A percentile compares a stretch with the other conserved stretches of the same genome.
Evolutionary conservation across 441 rosid species (phyloP).

Genomic region (Flueggea neowawraea): DNA sequence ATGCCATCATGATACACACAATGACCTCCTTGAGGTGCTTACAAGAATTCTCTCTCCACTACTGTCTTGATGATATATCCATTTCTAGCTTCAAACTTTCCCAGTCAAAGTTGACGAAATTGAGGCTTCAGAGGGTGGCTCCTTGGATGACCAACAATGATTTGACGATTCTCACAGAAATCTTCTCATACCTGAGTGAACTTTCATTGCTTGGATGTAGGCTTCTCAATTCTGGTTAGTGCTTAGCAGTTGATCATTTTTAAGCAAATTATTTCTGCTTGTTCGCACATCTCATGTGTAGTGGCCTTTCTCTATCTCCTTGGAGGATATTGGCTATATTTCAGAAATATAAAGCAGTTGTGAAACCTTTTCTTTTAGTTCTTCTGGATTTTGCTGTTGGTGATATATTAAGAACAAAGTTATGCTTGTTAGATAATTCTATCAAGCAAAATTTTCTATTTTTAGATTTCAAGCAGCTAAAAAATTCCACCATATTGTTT

Average conservation of each 20-base stretch:
- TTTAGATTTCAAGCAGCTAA: too few species aligned
- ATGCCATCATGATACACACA: slow-evolving; percentile 38
- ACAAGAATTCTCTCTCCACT: slow-evolving; percentile 48
- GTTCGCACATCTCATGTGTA: slow-evolving; percentile 1
- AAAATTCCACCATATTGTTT: background rate
- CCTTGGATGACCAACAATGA: slow-evolving; percentile 71
- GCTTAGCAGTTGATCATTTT: background rate
- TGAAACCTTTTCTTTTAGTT: too few species aligned
- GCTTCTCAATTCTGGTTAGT: slow-evolving; percentile 55
- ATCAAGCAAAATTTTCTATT: too few species aligned
- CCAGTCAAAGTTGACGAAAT: slow-evolving; percentile 45
- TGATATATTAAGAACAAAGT: too few species aligned
- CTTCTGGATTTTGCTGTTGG: too few species aligned
- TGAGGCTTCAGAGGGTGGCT: slow-evolving; percentile 71
- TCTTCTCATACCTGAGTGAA: slow-evolving; percentile 50
- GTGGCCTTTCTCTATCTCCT: background rate
- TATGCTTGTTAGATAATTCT: too few species aligned
- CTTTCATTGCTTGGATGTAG: slow-evolving; percentile 63
- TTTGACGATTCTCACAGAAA: slow-evolving; percentile 55
- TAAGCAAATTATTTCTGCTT: background rate
- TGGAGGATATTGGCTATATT: too few species aligned
- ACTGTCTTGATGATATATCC: slow-evolving; percentile 77
- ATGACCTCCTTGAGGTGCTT: slow-evolving; percentile 43
- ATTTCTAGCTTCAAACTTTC: slow-evolving; percentile 42
- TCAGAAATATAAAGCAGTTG: too few species aligned